phyloP scores from a whole-genome alignment of 345 rosid genomes.

The Brassica incana region DNA sequence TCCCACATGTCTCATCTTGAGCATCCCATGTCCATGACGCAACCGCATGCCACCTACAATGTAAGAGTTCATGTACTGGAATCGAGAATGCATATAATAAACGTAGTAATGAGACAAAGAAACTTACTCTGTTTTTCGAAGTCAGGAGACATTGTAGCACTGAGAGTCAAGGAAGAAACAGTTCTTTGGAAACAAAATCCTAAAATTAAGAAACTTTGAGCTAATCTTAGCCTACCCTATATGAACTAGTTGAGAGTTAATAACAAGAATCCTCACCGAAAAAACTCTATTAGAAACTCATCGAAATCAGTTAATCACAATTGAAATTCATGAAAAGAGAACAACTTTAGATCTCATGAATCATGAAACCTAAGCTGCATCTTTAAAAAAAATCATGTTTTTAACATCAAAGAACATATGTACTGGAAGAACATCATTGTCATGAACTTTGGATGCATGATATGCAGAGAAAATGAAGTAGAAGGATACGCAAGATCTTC shows the following conservation, averaged over 20 bases:
- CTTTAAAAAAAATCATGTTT: not conserved
- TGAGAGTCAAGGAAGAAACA: not conserved
- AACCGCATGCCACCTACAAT: constrained; percentile 91
- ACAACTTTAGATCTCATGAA: not conserved
- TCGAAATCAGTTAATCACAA: not conserved
- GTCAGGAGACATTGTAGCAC: not conserved
- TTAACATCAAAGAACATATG: not conserved
- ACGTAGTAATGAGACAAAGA: not conserved
- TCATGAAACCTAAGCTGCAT: not conserved
- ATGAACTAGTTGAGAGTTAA: not conserved
- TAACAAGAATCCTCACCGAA: not conserved
- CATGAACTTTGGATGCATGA: not conserved
- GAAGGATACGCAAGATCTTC: constrained; percentile 21
- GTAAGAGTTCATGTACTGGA: constrained; percentile 5
- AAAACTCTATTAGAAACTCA: not conserved
- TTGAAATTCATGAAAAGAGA: not conserved
- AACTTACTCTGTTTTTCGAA: constrained; percentile 7
- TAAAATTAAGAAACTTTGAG: not conserved
- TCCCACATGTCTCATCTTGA: constrained; percentile 95
- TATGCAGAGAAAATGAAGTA: not conserved
- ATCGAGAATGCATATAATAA: not conserved
- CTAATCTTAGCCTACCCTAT: not conserved
- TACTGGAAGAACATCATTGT: not conserved
- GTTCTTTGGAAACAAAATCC: not conserved
- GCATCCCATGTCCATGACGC: constrained; percentile 99